phyloP scores from a whole-genome alignment of 2,329 filamentous ascomycete genomes.

The Sordariomycetes sp. region DNA sequence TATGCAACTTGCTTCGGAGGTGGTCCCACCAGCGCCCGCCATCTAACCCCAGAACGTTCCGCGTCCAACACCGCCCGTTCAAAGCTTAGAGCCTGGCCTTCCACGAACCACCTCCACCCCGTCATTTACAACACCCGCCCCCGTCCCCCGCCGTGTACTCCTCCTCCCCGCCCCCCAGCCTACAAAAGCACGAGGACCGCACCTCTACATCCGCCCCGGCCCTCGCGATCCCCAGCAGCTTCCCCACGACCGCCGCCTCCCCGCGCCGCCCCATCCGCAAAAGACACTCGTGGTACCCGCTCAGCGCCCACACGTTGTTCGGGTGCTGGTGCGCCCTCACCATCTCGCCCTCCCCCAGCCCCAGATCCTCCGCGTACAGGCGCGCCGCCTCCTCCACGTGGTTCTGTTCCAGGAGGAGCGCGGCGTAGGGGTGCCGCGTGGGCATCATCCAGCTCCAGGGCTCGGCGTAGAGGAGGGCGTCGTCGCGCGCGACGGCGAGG shows the following conservation, averaged over 20 bases:
- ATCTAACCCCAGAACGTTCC: too few relatives aligned
- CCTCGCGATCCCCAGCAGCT: conserved; percentile 39
- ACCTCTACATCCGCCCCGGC: conserved; percentile 50
- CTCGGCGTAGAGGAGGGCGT: conserved; percentile 58
- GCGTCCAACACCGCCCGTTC: too few relatives aligned
- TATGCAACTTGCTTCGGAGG: too few relatives aligned
- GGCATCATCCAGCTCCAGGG: conserved; percentile 78
- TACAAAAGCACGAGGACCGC: conserved; percentile 45
- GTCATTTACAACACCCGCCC: neutral
- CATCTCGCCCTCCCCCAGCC: conserved; percentile 43
- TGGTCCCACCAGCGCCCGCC: too few relatives aligned
- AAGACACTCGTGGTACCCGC: conserved; percentile 64
- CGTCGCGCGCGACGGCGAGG: conserved; percentile 47
- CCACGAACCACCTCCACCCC: too few relatives aligned
- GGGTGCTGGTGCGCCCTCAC: conserved; percentile 56
- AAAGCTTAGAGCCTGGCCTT: too few relatives aligned
- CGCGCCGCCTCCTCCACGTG: conserved; percentile 41
- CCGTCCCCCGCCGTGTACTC: neutral
- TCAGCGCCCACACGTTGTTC: conserved; percentile 66
- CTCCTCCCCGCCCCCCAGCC: neutral
- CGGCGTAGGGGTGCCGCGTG: conserved; percentile 58
- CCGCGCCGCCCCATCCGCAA: conserved; percentile 33
- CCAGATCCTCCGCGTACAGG: conserved; percentile 52
- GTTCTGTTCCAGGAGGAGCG: conserved; percentile 57
- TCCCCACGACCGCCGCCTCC: conserved; percentile 23